These are phyloP conservation scores for Penicillium paneum DNA, from an alignment of 2,329 filamentous ascomycete genomes.

Conservation along the genomic window DNA sequence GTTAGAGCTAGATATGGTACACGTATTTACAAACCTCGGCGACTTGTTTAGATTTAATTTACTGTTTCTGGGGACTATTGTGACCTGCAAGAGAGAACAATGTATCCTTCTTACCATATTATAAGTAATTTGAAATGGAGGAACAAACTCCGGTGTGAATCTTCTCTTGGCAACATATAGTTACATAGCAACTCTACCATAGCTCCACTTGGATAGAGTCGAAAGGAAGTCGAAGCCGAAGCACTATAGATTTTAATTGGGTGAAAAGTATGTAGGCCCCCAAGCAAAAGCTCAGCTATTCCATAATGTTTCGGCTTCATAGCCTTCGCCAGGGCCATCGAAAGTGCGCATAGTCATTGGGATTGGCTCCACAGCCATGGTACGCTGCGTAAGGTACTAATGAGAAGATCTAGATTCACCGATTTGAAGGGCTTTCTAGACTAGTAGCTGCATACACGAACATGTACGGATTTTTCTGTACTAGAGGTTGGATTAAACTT, in stretches of 20 bases:
- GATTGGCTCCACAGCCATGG: neutral
- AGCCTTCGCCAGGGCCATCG: neutral
- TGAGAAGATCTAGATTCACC: too few relatives aligned
- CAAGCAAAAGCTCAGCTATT: neutral
- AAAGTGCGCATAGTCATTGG: neutral
- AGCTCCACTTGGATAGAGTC: neutral
- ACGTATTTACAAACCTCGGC: neutral
- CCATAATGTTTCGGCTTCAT: neutral
- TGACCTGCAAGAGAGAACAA: neutral
- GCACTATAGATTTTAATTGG: neutral
- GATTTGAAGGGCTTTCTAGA: too few relatives aligned
- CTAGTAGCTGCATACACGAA: too few relatives aligned
- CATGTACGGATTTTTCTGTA: too few relatives aligned
- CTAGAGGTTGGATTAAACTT: too few relatives aligned
- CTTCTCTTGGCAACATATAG: neutral
- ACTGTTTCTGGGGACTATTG: too few relatives aligned
- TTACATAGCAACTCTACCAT: neutral
- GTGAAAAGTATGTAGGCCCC: neutral
- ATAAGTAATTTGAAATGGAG: neutral
- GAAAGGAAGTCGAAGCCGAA: neutral
- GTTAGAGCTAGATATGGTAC: neutral
- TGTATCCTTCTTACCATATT: neutral
- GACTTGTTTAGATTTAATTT: too few relatives aligned
- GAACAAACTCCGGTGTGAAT: neutral
- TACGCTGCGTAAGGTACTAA: too few relatives aligned